Evolutionary conservation across 116 monocot species (phyloP).

Genomic region (Cymodocea nodosa): DNA sequence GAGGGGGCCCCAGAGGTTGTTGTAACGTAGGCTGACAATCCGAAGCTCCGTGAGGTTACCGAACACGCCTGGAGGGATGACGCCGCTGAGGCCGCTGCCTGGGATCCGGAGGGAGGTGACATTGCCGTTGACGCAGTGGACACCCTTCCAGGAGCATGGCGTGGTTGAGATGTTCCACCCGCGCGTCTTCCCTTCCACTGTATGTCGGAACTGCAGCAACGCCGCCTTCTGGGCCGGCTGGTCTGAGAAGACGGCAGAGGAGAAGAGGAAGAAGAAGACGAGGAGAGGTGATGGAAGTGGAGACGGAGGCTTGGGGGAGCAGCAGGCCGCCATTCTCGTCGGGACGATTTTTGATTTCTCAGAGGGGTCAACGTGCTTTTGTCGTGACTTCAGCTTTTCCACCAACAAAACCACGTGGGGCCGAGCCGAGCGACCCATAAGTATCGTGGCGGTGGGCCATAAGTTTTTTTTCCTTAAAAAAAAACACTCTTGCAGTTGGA

Average conservation of each 20-base stretch:
- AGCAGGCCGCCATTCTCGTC: background rate
- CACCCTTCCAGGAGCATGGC: slow-evolving; percentile 51
- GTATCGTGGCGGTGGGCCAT: no score
- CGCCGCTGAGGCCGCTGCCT: slow-evolving; percentile 34
- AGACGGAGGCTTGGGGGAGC: background rate
- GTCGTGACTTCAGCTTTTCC: no score
- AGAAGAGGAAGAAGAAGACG: slow-evolving; percentile 10
- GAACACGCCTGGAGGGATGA: slow-evolving; percentile 29
- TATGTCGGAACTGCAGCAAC: slow-evolving; percentile 28
- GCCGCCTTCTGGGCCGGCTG: slow-evolving; percentile 21
- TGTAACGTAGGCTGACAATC: slow-evolving; percentile 45
- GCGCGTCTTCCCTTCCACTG: slow-evolving; percentile 18
- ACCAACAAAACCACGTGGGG: no score
- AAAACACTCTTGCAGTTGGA: no score
- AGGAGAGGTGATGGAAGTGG: slow-evolving; percentile 9
- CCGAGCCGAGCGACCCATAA: no score
- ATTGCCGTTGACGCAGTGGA: slow-evolving; percentile 27
- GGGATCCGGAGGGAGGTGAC: slow-evolving; percentile 48
- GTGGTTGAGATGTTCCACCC: slow-evolving; percentile 29
- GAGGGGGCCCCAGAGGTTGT: slow-evolving; percentile 38
- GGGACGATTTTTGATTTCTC: no score
- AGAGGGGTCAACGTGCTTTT: no score
- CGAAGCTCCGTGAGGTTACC: slow-evolving; percentile 44
- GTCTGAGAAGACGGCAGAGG: slow-evolving; percentile 11
- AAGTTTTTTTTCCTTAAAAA: no score